Evolutionary conservation across 208 protist species (phyloP).

Genomic region (Blastocrithidia nonstop): DNA sequence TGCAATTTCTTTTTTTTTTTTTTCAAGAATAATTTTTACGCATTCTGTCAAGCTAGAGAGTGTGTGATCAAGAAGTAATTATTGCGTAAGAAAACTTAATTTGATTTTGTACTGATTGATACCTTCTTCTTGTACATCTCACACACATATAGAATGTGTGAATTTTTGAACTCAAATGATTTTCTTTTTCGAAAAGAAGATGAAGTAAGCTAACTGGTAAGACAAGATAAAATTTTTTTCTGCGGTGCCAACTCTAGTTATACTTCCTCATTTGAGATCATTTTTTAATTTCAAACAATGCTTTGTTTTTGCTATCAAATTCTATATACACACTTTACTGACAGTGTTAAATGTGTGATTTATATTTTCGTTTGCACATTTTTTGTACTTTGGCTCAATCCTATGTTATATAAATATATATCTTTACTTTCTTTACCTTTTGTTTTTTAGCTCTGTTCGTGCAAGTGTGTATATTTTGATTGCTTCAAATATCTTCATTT

Average conservation of each 20-base stretch:
- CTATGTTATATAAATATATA: conserved; percentile 5
- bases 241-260: no score
- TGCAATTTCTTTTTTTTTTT: conserved; percentile 6
- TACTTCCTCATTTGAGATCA: no score
- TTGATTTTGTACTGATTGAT: no score
- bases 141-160: no score
- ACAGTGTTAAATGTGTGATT: background rate
- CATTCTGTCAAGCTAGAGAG: no score
- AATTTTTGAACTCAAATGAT: no score
- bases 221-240: no score
- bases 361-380: background rate
- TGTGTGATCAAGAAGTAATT: no score
- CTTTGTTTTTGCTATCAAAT: conserved; percentile 3
- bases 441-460: conserved; percentile 7
- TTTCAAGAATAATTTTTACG: background rate
- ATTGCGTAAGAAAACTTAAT: no score
- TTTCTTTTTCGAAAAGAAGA: no score
- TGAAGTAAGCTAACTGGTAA: no score
- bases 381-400: background rate
- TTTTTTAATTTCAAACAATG: conserved; percentile 1
- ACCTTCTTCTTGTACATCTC: no score
- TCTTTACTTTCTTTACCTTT: conserved; percentile 3
- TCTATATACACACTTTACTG: conserved; percentile 2
- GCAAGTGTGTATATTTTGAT: conserved; percentile 2
- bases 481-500: background rate